Conservation (phyloP, 1,284 basidiomycete species). For the Sporisorium graminicola region DNA sequence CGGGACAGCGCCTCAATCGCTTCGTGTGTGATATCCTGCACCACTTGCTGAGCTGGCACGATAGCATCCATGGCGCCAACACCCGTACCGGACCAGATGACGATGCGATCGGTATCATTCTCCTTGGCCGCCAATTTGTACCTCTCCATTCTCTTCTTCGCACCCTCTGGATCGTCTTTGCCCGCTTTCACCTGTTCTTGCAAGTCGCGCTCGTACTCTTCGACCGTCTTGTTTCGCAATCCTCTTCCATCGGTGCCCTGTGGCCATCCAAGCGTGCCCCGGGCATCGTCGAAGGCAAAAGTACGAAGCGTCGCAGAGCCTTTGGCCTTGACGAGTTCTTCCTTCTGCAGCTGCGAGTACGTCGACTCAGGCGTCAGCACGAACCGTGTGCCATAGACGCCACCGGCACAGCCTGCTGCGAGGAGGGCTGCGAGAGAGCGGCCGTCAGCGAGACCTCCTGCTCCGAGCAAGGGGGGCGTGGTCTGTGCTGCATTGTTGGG, state of each 20-base stretch:
- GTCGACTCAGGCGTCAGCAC: conserved; percentile 63
- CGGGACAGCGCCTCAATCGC: conserved; percentile 33
- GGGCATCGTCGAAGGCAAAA: conserved; percentile 65
- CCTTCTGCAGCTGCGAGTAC: conserved; percentile 61
- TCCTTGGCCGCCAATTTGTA: conserved; percentile 57
- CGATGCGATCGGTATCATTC: conserved; percentile 55
- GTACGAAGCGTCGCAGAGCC: conserved; percentile 56
- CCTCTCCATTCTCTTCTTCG: conserved; percentile 46
- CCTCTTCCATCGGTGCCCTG: conserved; percentile 64
- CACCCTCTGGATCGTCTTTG: conserved; percentile 24
- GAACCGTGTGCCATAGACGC: conserved; percentile 64
- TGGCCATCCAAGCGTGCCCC: conserved; percentile 66
- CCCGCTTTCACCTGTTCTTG: conserved; percentile 21
- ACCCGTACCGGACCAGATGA: conserved; percentile 67
- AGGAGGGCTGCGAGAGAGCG: conserved; percentile 54
- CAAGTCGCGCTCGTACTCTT: conserved; percentile 58
- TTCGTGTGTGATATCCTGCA: conserved; percentile 42
- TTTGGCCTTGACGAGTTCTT: conserved; percentile 46
- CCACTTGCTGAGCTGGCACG: conserved; percentile 49
- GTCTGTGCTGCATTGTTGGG: conserved; percentile 24
- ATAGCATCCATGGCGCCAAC: conserved; percentile 59
- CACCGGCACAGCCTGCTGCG: conserved; percentile 62
- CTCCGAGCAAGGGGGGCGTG: conserved; percentile 53
- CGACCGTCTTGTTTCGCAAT: conserved; percentile 57
- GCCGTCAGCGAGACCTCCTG: conserved; percentile 63